These are phyloP conservation scores for Wickerhamiella pararugosa DNA, from an alignment of 1,139 yeast species.

Conservation along the genomic window DNA sequence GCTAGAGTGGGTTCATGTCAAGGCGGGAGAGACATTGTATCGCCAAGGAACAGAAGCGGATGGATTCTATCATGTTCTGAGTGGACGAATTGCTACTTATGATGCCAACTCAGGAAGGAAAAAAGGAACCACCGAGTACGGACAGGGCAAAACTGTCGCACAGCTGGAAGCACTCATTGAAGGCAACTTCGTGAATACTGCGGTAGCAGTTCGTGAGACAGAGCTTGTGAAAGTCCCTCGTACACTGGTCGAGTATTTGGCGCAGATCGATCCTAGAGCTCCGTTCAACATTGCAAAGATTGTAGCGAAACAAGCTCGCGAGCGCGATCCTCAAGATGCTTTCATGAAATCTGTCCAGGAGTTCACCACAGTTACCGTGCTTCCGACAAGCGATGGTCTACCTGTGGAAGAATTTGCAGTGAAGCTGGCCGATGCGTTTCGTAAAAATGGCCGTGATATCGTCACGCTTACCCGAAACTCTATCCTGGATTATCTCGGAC, in stretches of 20 bases:
- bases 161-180: slow-evolving; percentile 91
- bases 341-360: slow-evolving; percentile 14
- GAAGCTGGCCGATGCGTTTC: slow-evolving; percentile 52
- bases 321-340: slow-evolving; percentile 4
- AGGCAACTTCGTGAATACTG: slow-evolving; percentile 51
- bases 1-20: slow-evolving; percentile 83
- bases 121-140: slow-evolving; percentile 39
- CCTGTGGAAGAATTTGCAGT: slow-evolving; percentile 81
- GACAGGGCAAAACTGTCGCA: slow-evolving; percentile 90
- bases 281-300: slow-evolving; percentile 82
- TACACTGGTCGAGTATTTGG: slow-evolving; percentile 69
- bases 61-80: slow-evolving; percentile 79
- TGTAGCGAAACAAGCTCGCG: slow-evolving; percentile 47
- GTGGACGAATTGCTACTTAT: slow-evolving; percentile 67
- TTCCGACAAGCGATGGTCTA: slow-evolving; percentile 65
- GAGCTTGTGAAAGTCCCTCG: slow-evolving; percentile 90
- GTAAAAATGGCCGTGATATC: slow-evolving; percentile 57
- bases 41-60: slow-evolving; percentile 80
- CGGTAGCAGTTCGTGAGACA: slow-evolving; percentile 83
- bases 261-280: slow-evolving; percentile 73
- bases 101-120: slow-evolving; percentile 22
- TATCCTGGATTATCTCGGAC: slow-evolving; percentile 65
- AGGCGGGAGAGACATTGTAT: slow-evolving; percentile 69
- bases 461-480: slow-evolving; percentile 72
- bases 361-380: slow-evolving; percentile 68